Conservation (phyloP, 2,329 filamentous ascomycete species). For the Xylariomycetidae sp. region DNA sequence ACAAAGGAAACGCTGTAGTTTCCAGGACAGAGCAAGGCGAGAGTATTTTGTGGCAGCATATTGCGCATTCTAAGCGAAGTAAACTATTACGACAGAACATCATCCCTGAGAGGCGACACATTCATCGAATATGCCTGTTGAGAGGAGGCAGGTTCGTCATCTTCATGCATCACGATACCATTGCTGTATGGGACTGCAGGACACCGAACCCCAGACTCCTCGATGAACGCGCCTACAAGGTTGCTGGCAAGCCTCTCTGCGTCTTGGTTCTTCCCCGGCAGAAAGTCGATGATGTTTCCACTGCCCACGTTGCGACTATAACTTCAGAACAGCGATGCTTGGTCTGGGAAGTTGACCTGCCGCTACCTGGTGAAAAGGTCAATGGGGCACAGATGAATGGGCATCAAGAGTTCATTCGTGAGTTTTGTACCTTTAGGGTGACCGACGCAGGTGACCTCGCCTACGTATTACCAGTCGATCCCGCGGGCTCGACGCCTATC, state of each 20-base stretch:
- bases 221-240: slow-evolving; percentile 51
- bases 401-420: slow-evolving; percentile 40
- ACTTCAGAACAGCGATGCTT: slow-evolving; percentile 73
- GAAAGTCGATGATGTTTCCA: slow-evolving; percentile 50
- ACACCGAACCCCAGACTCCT: slow-evolving; percentile 54
- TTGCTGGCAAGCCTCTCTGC: slow-evolving; percentile 71
- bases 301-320: slow-evolving; percentile 74
- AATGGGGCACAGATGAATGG: slow-evolving; percentile 25
- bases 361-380: slow-evolving; percentile 35
- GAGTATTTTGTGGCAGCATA: slow-evolving; percentile 77
- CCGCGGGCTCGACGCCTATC: slow-evolving; percentile 68
- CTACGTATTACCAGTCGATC: slow-evolving; percentile 77
- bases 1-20: slow-evolving; percentile 72
- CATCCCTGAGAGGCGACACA: slow-evolving; percentile 63
- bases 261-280: slow-evolving; percentile 67
- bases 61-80: slow-evolving; percentile 42
- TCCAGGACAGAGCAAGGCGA: slow-evolving; percentile 77
- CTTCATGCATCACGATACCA: slow-evolving; percentile 66
- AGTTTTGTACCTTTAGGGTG: slow-evolving; percentile 70
- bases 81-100: slow-evolving; percentile 63
- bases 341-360: slow-evolving; percentile 73
- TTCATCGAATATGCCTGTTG: slow-evolving; percentile 75
- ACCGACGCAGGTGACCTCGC: slow-evolving; percentile 54
- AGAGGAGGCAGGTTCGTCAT: slow-evolving; percentile 74
- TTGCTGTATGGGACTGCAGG: slow-evolving; percentile 78